Percentiles rank a stretch among this genome's conserved stretches.
These are phyloP conservation scores for Fusarium pilosicola DNA, from an alignment of 2,329 filamentous ascomycete species.

Conservation along the genomic window DNA sequence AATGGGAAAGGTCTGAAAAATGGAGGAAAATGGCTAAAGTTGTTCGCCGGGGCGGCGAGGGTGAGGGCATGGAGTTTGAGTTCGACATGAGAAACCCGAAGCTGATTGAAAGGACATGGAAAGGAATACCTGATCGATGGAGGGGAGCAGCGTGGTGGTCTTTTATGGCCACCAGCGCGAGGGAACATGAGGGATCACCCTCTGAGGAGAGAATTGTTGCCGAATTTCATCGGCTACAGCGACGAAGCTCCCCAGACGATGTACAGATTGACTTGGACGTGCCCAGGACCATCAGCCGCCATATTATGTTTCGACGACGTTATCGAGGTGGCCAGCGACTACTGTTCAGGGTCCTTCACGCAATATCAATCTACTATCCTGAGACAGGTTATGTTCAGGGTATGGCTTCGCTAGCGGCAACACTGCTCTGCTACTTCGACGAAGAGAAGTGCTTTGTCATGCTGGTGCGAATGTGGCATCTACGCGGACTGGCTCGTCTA, in stretches of 20 bases:
- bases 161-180: slow-evolving; percentile 83
- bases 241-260: slow-evolving; percentile 84
- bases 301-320: slow-evolving; percentile 95
- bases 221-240: slow-evolving; percentile 77
- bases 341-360: slow-evolving; percentile 91
- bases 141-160: slow-evolving; percentile 93
- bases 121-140: slow-evolving; percentile 97
- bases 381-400: slow-evolving; percentile 96
- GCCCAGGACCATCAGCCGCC: slow-evolving; percentile 90
- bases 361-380: slow-evolving; percentile 89
- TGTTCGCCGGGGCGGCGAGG: slow-evolving; percentile 59
- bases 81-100: slow-evolving; percentile 88
- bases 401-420: slow-evolving; percentile 94
- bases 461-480: slow-evolving; percentile 92
- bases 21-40: slow-evolving; percentile 74
- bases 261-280: slow-evolving; percentile 98
- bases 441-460: slow-evolving; percentile 95
- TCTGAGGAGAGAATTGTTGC: slow-evolving; percentile 77
- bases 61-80: slow-evolving; percentile 68
- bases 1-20: slow-evolving; percentile 71
- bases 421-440: slow-evolving; percentile 94
- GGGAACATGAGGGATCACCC: slow-evolving; percentile 66
- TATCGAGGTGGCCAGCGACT: slow-evolving; percentile 93
- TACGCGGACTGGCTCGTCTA: slow-evolving; percentile 84
- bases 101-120: slow-evolving; percentile 92